phyloP scores from a whole-genome alignment of 164 flowering plant species.

The Warburgia ugandensis region DNA sequence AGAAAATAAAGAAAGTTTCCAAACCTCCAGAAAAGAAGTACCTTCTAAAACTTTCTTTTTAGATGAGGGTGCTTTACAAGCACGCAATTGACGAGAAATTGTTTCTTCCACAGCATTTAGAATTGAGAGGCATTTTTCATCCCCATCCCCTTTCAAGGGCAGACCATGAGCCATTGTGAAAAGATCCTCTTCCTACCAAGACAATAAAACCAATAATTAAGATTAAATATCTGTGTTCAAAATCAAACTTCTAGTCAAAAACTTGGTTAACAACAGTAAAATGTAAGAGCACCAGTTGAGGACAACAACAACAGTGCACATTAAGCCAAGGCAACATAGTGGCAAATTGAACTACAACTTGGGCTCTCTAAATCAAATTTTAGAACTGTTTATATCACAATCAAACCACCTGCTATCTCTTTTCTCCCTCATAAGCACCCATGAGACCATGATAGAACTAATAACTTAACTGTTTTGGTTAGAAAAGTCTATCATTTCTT shows the following conservation, averaged over 20 bases:
- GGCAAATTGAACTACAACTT: no score
- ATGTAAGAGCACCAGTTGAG: not conserved
- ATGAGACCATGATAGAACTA: no score
- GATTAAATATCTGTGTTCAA: slow-evolving; percentile 1
- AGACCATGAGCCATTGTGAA: slow-evolving; percentile 84
- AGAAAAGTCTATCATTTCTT: no score
- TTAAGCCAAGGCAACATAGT: not conserved
- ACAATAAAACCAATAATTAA: not conserved
- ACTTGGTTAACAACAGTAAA: not conserved
- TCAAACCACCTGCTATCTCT: no score
- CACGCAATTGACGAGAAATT: slow-evolving; percentile 76
- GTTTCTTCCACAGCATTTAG: slow-evolving; percentile 95
- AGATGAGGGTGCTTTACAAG: slow-evolving; percentile 62
- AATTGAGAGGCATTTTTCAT: slow-evolving; percentile 76
- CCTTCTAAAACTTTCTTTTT: slow-evolving; percentile 68
- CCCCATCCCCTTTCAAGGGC: slow-evolving; percentile 71
- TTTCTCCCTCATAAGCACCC: no score
- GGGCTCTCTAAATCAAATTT: no score
- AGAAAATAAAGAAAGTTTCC: not conserved
- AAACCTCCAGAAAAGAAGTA: slow-evolving; percentile 8
- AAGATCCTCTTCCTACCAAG: slow-evolving; percentile 81
- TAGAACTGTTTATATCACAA: no score
- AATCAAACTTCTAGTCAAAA: not conserved
- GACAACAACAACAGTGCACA: not conserved
- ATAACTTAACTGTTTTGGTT: no score